These are phyloP conservation scores for Trichosanthes truncata DNA, from an alignment of 306 rosid genomes.

Conservation along the genomic window DNA sequence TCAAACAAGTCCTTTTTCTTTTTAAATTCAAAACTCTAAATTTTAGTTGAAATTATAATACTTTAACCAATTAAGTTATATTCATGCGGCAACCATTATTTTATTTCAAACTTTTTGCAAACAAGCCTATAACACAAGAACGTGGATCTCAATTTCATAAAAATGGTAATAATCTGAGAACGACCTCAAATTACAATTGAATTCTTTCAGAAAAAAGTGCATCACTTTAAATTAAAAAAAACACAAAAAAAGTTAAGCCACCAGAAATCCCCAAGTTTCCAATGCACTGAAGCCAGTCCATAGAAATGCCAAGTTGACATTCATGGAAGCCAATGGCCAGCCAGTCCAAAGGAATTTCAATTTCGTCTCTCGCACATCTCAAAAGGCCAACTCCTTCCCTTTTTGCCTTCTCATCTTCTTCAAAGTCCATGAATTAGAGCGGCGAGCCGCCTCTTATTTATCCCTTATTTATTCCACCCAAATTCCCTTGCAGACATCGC, in stretches of 20 bases:
- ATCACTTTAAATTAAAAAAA: neutral
- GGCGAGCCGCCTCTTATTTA: neutral
- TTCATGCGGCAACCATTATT: no score
- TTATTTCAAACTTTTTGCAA: no score
- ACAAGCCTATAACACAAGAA: no score
- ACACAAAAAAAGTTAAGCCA: neutral
- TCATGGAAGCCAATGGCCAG: neutral
- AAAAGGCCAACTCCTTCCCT: neutral
- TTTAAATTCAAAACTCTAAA: no score
- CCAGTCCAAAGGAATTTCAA: neutral
- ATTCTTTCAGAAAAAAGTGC: no score
- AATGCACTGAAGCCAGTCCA: neutral
- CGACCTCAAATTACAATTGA: neutral
- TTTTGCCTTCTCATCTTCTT: conserved; percentile 7
- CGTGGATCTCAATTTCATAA: no score
- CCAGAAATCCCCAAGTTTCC: neutral
- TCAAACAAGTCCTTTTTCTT: no score
- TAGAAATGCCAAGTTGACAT: neutral
- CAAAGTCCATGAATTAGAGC: neutral
- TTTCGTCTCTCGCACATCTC: conserved; percentile 4
- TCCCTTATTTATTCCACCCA: neutral
- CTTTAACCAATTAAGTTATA: no score
- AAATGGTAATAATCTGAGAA: neutral
- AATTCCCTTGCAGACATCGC: neutral
- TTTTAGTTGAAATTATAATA: no score